Evolutionary conservation across 345 rosid species (phyloP), one percentile per base, ranked within the genome.

Genomic region (Murraya paniculata): DNA sequence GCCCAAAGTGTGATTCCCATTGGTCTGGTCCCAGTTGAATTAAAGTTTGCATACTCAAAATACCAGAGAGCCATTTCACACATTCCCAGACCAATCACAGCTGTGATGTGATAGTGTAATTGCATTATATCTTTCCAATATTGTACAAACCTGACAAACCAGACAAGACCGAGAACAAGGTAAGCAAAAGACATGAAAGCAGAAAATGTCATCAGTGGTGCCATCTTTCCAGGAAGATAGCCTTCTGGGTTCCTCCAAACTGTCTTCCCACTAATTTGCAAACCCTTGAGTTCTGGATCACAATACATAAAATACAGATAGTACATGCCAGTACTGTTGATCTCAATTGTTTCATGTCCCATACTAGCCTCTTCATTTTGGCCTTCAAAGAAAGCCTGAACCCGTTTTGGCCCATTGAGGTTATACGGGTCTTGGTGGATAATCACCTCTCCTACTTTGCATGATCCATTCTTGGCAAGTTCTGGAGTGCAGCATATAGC

Each of bases 61-160:
- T 81, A 86, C 89, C 85, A 81, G 24, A 83, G 53, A 70, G 89
- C 89, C 89, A 86, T 86, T 78, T 86, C 89, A 62, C 84, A 86
- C 87, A 84, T 86, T 41, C 89, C 87, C 33, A 86, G 77, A 73
- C 75, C 82, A 38, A 86, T 82, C 13, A 86, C 85, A 55, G 74
- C 85, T 18, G 85, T 84, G 56, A 86, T 84, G 74, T 86, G 85
- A 71, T 74, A 84, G 65, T 86, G 89, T 69, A 86, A 67, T 21
- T 77, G 85, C 25, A 86, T 81, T 18, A 84, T 58, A 66, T 84
- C 71, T 76, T 82, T 84, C 87, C 86, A 82, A 58, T 80, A 78
- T 69, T 79, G 80, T 25, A 76, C 75, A 78, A 86, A 86, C 77
- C 84, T 75, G 33, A 86, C 45, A 80, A 86, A 86, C 87, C 89